Percentiles rank a stretch among this genome's conserved stretches.
Evolutionary conservation across 805 yeast species (phyloP).

Genomic region (Lachancea mirantina): DNA sequence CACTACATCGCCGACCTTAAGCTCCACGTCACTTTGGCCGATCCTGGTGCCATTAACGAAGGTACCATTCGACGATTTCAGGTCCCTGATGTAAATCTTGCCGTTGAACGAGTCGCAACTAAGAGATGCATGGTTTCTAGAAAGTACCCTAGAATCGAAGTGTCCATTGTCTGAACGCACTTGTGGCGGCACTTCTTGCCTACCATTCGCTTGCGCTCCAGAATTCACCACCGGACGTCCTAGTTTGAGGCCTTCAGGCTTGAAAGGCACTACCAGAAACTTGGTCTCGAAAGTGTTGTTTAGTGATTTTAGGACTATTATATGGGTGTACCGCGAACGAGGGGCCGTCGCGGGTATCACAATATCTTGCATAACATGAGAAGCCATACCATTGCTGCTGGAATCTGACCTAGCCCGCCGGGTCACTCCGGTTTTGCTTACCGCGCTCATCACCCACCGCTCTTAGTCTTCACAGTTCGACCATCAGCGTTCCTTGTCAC

Average conservation of each 20-base stretch:
- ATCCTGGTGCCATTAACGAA: slow-evolving; percentile 74
- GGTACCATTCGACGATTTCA: slow-evolving; percentile 91
- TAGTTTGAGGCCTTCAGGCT: slow-evolving; percentile 75
- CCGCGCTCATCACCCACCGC: slow-evolving; percentile 1
- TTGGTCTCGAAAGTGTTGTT: slow-evolving; percentile 81
- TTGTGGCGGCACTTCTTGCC: slow-evolving; percentile 32
- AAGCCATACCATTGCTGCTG: slow-evolving; percentile 10
- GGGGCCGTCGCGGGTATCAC: slow-evolving; percentile 6
- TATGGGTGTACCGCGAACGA: slow-evolving; percentile 38
- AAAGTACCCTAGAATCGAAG: slow-evolving; percentile 87
- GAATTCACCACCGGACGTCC: slow-evolving; percentile 71
- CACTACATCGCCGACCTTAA: slow-evolving; percentile 77
- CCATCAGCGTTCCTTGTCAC: too few relatives aligned
- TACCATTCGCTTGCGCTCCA: slow-evolving; percentile 15
- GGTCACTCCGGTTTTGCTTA: slow-evolving; percentile 1
- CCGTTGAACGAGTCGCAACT: slow-evolving; percentile 62
- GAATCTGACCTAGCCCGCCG: slow-evolving; percentile 11
- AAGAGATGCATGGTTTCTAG: slow-evolving; percentile 90
- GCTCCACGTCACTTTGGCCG: slow-evolving; percentile 46
- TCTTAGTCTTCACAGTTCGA: too few relatives aligned
- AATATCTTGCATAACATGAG: slow-evolving; percentile 1
- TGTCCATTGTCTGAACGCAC: slow-evolving; percentile 75
- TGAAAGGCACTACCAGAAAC: slow-evolving; percentile 67
- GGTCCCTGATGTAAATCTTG: slow-evolving; percentile 69
- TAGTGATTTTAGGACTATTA: slow-evolving; percentile 65